Base-by-base conservation (phyloP, 805 yeast species). In the Hanseniaspora hatyaiensis region DNA sequence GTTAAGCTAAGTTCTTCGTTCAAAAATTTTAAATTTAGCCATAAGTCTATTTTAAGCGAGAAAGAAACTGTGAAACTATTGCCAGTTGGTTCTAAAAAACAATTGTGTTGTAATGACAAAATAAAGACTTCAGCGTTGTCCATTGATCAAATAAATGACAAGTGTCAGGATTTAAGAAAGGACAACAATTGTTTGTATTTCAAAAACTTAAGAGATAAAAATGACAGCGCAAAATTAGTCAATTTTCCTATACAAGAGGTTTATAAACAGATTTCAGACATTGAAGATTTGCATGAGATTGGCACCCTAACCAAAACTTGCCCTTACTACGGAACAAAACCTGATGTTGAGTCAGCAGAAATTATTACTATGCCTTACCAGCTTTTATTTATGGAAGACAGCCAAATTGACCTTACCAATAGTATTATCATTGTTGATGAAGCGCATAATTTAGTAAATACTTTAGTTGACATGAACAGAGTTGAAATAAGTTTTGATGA, bases 301-400 rank as follows among this genome's bases (percentile, higher is more conserved):
- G 96, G 96, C 0, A 58, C 65, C 18, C 56, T 67, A 2, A 58
- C 76, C 30, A 66, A 69, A 4, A 67, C 78, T 0, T 88, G 97
- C 57, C 95, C 96, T 0, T 89, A 88, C 60, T 88, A 88, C 57
- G 78, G 86, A 0, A 67, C 78, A 0, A 67, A 94, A 32, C 69
- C 68, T 6, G n/a, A 58, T 13, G 57, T 76, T 1, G 70, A 72
- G 1, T 54, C 67, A 15, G 73, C 86, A 0, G 97, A 88, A 55
- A 75, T 88, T 0, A 69, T 88, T 1, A 78, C 96, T 0, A 65
- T 89, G 36, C 96, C 97, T 0, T 88, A 88, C 55, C 96, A 87
- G 55, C 67, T 84, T 52, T 60, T 88, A 12, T 53, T 70, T 8
- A 64, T 85, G 0, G 82, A 80, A 51, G 70, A 70, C 11, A 58